Base-by-base conservation (phyloP, 805 yeast genomes). In the Kluyveromyces siamensis region DNA sequence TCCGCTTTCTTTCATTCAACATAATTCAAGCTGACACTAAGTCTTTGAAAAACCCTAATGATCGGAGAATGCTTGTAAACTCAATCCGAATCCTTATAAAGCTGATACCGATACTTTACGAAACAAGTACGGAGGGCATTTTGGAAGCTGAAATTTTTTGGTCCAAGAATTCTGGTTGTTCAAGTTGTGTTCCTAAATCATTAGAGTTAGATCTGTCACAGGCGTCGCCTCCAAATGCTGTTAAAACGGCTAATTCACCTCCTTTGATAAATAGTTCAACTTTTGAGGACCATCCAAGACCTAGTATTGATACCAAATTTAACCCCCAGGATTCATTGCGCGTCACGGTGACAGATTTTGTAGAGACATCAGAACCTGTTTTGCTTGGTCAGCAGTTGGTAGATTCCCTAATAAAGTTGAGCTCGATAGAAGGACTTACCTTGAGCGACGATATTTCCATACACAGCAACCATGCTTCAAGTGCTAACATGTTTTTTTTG, bases 61-160 rank as follows among this genome's bases (percentile, higher is more conserved):
- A 27, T 45, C 64, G 69, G 14, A 48, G 59, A 2, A 51, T 50
- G n/a, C 58, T 81, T 10, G 65, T 84, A 43, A 83, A 80, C 50
- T 80, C 87, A 56, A 56, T 83, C 7, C 73, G 96, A 37, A 62
- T 84, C 5, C 63, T 90, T 39, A 78, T 87, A 2, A 76, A 79
- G 51, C 47, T 85, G 3, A 52, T 85, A 18, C 96, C 96, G 0
- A 74, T 79, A 43, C 59, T 83, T 7, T 85, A 76, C 57, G 96
- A 89, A 64, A 60, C 68, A 10, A 70, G 53, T 43, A 66, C 59
- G 25, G 67, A 56, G 55, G 69, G 57, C 47, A 65, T 66, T 11
- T 65, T 64, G 57, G 45, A 46, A 21, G 47, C 41, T n/a, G 55
- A 56, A 27, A 46, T 55, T 16, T 55, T 55, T 41, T 59, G 63